Evolutionary conservation across 495 filamentous ascomycete species (phyloP).

Genomic region (Neurospora terricola): DNA sequence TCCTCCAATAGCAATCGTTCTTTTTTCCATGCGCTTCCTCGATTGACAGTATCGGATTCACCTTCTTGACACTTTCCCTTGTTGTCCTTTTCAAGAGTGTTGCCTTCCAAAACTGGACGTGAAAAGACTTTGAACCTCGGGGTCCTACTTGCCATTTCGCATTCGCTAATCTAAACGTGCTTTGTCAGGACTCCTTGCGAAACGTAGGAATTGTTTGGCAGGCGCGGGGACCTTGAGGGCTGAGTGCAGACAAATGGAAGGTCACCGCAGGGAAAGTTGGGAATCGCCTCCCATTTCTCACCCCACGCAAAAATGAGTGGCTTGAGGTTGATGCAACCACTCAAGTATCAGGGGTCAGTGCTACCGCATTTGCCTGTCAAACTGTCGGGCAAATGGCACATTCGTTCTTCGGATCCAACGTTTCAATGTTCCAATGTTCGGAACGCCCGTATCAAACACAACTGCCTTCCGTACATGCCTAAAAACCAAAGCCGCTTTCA

Average conservation of each 20-base stretch:
- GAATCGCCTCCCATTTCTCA: neutral
- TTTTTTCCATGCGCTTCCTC: neutral
- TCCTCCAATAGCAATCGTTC: conserved; percentile 11
- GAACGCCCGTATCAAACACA: neutral
- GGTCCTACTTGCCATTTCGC: neutral
- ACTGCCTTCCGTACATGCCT: neutral
- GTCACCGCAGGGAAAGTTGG: neutral
- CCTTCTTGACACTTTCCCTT: neutral
- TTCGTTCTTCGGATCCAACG: neutral
- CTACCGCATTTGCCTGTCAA: neutral
- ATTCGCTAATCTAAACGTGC: neutral
- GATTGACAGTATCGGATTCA: neutral
- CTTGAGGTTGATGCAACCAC: neutral
- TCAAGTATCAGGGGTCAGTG: neutral
- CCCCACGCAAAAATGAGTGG: neutral
- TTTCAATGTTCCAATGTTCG: neutral
- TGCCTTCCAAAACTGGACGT: neutral
- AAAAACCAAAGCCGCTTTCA: neutral
- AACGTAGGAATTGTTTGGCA: neutral
- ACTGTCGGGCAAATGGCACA: neutral
- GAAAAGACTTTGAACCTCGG: neutral
- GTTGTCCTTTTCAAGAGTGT: neutral
- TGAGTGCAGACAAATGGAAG: neutral
- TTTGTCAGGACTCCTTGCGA: neutral
- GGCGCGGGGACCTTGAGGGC: neutral